phyloP scores from a whole-genome alignment of 2,329 filamentous ascomycete species.

The Atkinsonella hypoxylon region DNA sequence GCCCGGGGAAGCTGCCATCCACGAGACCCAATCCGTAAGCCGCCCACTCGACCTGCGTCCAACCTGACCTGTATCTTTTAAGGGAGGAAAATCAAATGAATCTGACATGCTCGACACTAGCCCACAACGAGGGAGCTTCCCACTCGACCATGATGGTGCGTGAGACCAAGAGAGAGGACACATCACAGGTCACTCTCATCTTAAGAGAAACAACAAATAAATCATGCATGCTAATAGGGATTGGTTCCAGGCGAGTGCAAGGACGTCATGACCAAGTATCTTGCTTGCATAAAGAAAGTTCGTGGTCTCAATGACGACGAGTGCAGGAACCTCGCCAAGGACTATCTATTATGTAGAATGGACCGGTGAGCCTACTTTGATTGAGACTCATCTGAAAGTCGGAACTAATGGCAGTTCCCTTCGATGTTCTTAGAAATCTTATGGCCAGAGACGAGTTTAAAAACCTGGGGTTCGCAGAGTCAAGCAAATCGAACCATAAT shows the following conservation, averaged over 20 bases:
- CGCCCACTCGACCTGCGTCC: neutral
- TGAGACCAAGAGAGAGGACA: neutral
- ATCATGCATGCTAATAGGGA: neutral
- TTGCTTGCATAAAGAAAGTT: slow-evolving; percentile 75
- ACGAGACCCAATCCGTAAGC: slow-evolving; percentile 60
- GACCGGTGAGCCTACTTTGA: slow-evolving; percentile 54
- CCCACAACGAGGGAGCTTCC: slow-evolving; percentile 86
- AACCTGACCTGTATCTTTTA: neutral
- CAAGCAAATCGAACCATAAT: slow-evolving; percentile 9
- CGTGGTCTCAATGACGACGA: slow-evolving; percentile 76
- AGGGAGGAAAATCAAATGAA: neutral
- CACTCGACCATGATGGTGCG: slow-evolving; percentile 78
- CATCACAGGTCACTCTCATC: neutral
- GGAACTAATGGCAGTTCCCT: neutral
- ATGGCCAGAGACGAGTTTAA: slow-evolving; percentile 95
- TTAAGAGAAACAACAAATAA: neutral
- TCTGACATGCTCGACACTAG: slow-evolving; percentile 28
- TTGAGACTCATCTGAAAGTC: neutral
- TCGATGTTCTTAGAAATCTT: slow-evolving; percentile 51
- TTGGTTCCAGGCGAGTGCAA: slow-evolving; percentile 70
- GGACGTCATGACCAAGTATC: slow-evolving; percentile 71
- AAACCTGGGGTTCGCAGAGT: slow-evolving; percentile 65
- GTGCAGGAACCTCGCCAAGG: slow-evolving; percentile 76
- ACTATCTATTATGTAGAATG: slow-evolving; percentile 87
- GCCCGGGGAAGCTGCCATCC: slow-evolving; percentile 54